Evolutionary conservation across 306 rosid species (phyloP).

Genomic region (Abrus pulchellus): DNA sequence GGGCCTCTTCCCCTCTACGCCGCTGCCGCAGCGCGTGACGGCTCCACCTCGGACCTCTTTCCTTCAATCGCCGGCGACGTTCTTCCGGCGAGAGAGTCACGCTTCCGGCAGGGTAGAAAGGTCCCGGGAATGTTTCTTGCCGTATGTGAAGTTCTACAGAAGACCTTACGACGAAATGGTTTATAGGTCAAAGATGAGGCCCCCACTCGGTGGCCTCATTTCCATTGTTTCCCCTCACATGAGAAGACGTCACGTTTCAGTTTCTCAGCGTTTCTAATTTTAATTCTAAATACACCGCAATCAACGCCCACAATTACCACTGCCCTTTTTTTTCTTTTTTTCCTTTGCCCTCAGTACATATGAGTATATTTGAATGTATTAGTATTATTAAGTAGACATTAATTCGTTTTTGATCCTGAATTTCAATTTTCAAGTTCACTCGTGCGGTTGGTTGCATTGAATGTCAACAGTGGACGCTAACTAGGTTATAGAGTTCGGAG

Average conservation of each 20-base stretch:
- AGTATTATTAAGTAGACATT: conserved; percentile 42
- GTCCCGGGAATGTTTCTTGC: conserved; percentile 73
- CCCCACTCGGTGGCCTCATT: conserved; percentile 95
- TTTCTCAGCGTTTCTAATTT: conserved; percentile 85
- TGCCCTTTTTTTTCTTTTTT: background rate
- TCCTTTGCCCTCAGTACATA: conserved; percentile 38
- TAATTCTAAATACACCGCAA: conserved; percentile 27
- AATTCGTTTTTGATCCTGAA: conserved; percentile 48
- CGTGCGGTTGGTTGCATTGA: conserved; percentile 53
- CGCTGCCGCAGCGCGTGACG: conserved; percentile 75
- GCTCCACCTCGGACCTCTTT: conserved; percentile 71
- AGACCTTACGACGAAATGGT: conserved; percentile 93
- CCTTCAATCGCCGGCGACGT: conserved; percentile 92
- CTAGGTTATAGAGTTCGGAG: background rate
- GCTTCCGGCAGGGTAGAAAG: conserved; percentile 60
- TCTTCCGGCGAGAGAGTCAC: conserved; percentile 76
- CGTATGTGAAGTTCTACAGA: conserved; percentile 78
- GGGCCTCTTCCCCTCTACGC: conserved; percentile 83
- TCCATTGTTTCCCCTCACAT: conserved; percentile 89
- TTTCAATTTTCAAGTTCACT: conserved; percentile 50
- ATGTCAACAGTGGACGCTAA: background rate
- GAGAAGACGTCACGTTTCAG: conserved; percentile 85
- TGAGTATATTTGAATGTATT: conserved; percentile 36
- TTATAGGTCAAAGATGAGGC: conserved; percentile 95
- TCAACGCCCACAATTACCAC: conserved; percentile 9